Evolutionary conservation across 1,284 basidiomycete species (phyloP), one percentile per base, ranked within the genome.

Genomic region (Tylopilus sp.): DNA sequence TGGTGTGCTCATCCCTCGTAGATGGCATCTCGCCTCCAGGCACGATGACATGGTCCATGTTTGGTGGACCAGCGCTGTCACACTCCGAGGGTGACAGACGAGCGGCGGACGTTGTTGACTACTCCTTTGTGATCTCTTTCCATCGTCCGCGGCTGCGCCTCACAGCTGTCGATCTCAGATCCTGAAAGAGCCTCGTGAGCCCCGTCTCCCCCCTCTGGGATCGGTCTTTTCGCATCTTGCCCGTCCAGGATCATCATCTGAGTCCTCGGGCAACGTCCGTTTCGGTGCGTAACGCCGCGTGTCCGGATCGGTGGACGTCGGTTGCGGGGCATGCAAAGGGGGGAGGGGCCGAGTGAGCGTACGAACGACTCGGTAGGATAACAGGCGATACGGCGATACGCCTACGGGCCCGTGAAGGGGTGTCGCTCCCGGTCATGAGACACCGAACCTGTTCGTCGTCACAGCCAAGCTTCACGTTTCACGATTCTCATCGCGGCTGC

Each of bases 11-110:
- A 2, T 9, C 31, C 15, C 31, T 6, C 6, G 21, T 6, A 23
- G 21, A n/a, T 33, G 3, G 16, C 16, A 30, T 33, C 38, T 39
- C 8, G 35, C 25, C 34, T 31, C 25, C 41, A 34, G 39, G 47
- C 31, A 45, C 42, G 10, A 26, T 16, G 26, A 31, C 13, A 10
- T 41, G 13, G 13, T 34, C 48, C 53, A 51, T 36, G 40, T 9
- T 19, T 52, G 36, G 26, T 48, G 54, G 60, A 54, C 25, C 6
- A 26, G 58, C 45, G 52, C 40, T 41, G n/a, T 33, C 35, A 41
- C 3, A 48, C 36, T 48, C 23, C 23, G 35, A 29, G 33, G 21
- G 16, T 18, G 16, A 16, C 33, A 11, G 33, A 23, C 3, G 21
- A 23, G 21, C 21, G 33, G 4, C 16, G 33, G 33, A 34, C 16